Conservation (phyloP, 352 stramenopile species). For the Phytopythium cucurbitacearum region DNA sequence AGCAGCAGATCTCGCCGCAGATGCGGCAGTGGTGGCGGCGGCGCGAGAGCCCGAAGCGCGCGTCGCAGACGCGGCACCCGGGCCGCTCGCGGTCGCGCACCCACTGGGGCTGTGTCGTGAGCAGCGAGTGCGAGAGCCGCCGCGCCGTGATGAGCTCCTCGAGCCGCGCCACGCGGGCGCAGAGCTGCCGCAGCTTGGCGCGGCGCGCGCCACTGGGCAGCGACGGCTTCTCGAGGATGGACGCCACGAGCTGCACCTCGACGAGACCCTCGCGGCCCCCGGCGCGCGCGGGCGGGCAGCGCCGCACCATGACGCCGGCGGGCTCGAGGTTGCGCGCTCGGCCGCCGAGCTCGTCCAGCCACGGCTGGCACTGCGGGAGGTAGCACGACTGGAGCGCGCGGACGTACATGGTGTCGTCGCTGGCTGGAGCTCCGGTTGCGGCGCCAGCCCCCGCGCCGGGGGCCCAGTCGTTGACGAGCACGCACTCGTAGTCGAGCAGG, state of each 20-base stretch:
- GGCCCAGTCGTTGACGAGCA: constrained; percentile 75
- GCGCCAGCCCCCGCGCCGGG: constrained; percentile 23
- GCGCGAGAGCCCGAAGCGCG: constrained; percentile 64
- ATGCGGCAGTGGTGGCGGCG: constrained; percentile 75
- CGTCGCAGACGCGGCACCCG: constrained; percentile 55
- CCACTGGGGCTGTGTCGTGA: constrained; percentile 62
- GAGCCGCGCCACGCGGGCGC: constrained; percentile 49
- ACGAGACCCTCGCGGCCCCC: constrained; percentile 39
- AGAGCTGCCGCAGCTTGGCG: constrained; percentile 51
- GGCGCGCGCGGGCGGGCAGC: background rate
- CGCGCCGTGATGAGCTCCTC: constrained; percentile 71
- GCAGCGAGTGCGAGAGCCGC: constrained; percentile 61
- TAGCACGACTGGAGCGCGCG: constrained; percentile 66
- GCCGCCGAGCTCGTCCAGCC: constrained; percentile 52
- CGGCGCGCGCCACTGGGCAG: constrained; percentile 46
- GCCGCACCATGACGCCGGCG: constrained; percentile 73
- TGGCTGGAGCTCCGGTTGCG: too few relatives aligned
- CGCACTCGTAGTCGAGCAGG: constrained; percentile 71
- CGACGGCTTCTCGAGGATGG: constrained; percentile 69
- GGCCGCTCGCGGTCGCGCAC: constrained; percentile 58
- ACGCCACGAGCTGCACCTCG: constrained; percentile 72
- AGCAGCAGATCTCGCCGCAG: constrained; percentile 74
- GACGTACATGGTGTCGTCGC: constrained; percentile 60
- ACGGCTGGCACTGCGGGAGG: constrained; percentile 51
- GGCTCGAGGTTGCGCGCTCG: constrained; percentile 54